Percentiles rank a stretch among this genome's conserved stretches.
These are phyloP conservation scores for Quercus lobata DNA, from an alignment of 331 rosid genomes.

Conservation along the genomic window DNA sequence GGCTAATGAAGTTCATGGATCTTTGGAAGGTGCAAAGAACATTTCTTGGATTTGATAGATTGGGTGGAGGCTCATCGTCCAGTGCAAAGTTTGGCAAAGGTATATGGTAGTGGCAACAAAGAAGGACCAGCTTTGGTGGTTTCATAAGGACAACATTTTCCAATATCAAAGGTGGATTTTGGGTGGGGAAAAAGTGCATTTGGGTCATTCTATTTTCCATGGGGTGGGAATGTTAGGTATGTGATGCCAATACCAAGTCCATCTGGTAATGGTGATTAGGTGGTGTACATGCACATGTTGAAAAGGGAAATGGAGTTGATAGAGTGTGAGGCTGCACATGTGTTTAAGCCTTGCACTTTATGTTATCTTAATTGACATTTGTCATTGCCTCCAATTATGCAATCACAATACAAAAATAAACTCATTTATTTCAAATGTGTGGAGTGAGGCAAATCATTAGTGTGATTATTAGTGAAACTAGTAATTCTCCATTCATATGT, in stretches of 20 bases:
- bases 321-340: slow-evolving; percentile 39
- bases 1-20: slow-evolving; percentile 37
- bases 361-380: slow-evolving; percentile 17
- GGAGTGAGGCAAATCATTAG: too few species aligned
- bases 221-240: slow-evolving; percentile 64
- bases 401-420: too few species aligned
- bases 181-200: slow-evolving; percentile 62
- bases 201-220: slow-evolving; percentile 68
- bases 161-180: slow-evolving; percentile 36
- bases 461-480: too few species aligned
- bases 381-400: too few species aligned
- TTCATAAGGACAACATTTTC: slow-evolving; percentile 59
- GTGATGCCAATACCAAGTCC: slow-evolving; percentile 75
- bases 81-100: slow-evolving; percentile 26
- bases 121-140: slow-evolving; percentile 53
- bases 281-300: slow-evolving; percentile 61
- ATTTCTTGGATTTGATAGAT: slow-evolving; percentile 57
- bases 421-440: too few species aligned
- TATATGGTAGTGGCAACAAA: slow-evolving; percentile 18
- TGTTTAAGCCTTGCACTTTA: slow-evolving; percentile 50
- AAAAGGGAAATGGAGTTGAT: slow-evolving; percentile 37
- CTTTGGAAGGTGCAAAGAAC: slow-evolving; percentile 35
- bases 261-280: slow-evolving; percentile 59
- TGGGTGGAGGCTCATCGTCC: slow-evolving; percentile 46
- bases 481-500: too few species aligned